Base-by-base conservation (phyloP, 768 basidiomycete species). In the Lactarius evosmus region DNA sequence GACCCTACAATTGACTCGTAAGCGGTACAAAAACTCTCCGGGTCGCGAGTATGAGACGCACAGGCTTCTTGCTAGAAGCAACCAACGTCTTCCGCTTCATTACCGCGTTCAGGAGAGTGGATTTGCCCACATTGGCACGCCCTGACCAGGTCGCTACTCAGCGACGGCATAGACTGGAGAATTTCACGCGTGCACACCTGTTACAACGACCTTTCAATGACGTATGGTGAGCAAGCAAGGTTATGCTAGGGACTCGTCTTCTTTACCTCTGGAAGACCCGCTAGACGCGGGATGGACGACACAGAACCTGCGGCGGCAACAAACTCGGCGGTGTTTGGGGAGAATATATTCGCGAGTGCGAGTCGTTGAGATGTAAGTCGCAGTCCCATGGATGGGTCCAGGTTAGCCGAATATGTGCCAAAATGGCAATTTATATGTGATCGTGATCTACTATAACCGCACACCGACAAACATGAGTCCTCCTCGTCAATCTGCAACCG, bases 111-210 rank as follows among this genome's bases (percentile, higher is more conserved):
- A 91, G 78, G 33, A 92, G 73, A 4, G 86, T 82, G 1, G 89
- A 91, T 72, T 92, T 92, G 30, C 90, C 90, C 27, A 79, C 85
- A 69, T 92, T 92, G 3, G 90, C 89, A 63, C 90, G 85, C 22
- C 90, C 90, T 88, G 63, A 40, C 46, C 27, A 22, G 17, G 30
- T 29, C 7, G 54, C 60, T 54, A 52, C n/a, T 38, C 17, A 52
- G 46, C 58, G 32, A 51, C 33, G 29, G 61, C 17, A 33, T 58
- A 56, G 66, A 34, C 38, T n/a, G 4, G 41, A 4, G 8, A 40
- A n/a, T 57, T 30, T 30, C 7, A 19, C 51, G 61, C 32, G 56
- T n/a, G 38, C 65, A 3, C 27, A 69, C 68, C 68, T 67, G 62
- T 67, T 40, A 69, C 68, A 22, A 69, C 41, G 25, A 69, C 61